These are phyloP conservation scores for Nothophaeocryptopus gaeumannii DNA, from an alignment of 2,329 filamentous ascomycete species.

Conservation along the genomic window DNA sequence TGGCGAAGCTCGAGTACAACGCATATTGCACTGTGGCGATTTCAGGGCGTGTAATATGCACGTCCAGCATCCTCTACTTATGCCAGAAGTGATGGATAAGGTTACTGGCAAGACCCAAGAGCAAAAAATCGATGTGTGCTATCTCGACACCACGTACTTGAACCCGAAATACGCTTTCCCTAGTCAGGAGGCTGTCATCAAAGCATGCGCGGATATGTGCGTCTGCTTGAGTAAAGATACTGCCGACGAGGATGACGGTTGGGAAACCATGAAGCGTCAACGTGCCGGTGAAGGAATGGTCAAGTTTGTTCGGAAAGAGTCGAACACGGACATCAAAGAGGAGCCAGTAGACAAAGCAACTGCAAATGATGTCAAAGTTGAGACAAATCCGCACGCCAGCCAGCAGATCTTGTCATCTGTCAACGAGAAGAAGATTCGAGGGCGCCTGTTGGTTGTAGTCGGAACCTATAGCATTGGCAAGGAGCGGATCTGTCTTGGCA, in stretches of 20 bases:
- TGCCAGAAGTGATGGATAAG: constrained; percentile 68
- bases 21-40: constrained; percentile 92
- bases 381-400: constrained; percentile 30
- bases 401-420: constrained; percentile 30
- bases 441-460: constrained; percentile 82
- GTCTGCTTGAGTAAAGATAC: constrained; percentile 69
- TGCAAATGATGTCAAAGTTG: constrained; percentile 34
- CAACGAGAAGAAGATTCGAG: constrained; percentile 44
- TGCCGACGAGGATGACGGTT: constrained; percentile 54
- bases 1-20: constrained; percentile 58
- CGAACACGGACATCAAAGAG: constrained; percentile 39
- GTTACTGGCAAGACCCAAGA: constrained; percentile 69
- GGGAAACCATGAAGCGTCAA: constrained; percentile 56
- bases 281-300: constrained; percentile 59
- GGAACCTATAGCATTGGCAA: constrained; percentile 98
- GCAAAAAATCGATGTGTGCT: constrained; percentile 91
- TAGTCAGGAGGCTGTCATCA: constrained; percentile 80
- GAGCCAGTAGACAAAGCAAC: constrained; percentile 37
- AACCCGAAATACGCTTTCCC: constrained; percentile 96
- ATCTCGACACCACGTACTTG: constrained; percentile 94
- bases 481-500: constrained; percentile 89
- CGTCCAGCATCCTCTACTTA: constrained; percentile 74
- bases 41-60: constrained; percentile 88
- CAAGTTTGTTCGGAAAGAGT: constrained; percentile 57
- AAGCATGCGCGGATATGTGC: constrained; percentile 83